A percentile compares a stretch with the other conserved stretches of the same genome.
Evolutionary conservation across 257 asterid genomes (phyloP).

Genomic region (Solanum sejunctum): DNA sequence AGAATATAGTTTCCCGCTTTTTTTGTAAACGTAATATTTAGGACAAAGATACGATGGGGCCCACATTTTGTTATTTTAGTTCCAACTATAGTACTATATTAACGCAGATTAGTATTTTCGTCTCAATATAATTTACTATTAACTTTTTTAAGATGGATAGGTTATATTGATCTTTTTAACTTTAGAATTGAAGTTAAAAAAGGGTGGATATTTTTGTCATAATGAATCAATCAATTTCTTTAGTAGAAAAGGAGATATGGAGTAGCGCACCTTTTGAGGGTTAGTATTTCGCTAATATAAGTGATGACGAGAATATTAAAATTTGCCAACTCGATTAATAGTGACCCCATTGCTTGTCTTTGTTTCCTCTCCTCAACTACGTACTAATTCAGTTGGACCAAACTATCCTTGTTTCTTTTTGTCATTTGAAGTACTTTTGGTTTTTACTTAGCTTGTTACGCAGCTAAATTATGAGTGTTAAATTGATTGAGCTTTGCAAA

Average conservation of each 20-base stretch:
- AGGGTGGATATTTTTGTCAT: slow-evolving; percentile 6
- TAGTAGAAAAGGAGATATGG: slow-evolving; percentile 10
- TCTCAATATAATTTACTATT: background rate
- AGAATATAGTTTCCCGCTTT: background rate
- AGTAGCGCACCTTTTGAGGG: slow-evolving; percentile 28
- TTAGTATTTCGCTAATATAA: slow-evolving; percentile 11
- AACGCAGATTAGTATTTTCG: background rate
- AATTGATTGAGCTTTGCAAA: background rate
- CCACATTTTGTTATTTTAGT: background rate
- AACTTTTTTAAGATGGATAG: background rate
- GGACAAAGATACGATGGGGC: slow-evolving; percentile 10
- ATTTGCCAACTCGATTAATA: slow-evolving; percentile 21
- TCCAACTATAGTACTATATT: background rate
- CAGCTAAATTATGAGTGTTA: background rate
- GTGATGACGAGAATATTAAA: slow-evolving; percentile 21
- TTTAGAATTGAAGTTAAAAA: background rate
- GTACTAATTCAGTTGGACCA: background rate
- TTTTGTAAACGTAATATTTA: background rate
- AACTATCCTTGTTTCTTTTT: background rate
- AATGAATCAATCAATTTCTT: background rate
- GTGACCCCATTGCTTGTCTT: slow-evolving; percentile 19
- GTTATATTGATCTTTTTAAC: background rate
- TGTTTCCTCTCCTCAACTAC: background rate
- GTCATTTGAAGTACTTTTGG: background rate
- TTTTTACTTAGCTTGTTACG: background rate